Evolutionary conservation across 1,139 yeast genomes (phyloP), one percentile per base, ranked within the genome.

Genomic region (Lodderomyces oxycetoniae): DNA sequence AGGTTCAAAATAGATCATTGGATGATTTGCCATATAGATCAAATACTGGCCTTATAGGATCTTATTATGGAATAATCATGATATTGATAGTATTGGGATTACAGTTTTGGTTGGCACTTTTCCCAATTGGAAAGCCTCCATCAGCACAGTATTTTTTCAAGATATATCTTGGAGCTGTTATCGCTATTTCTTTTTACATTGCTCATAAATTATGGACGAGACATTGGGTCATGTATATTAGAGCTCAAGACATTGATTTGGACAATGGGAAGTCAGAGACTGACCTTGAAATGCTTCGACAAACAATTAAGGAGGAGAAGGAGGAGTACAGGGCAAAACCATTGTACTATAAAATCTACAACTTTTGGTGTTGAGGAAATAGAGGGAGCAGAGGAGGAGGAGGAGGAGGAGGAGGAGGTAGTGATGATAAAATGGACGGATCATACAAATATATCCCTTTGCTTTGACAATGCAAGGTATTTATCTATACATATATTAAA

Each of bases 71-170:
- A 6, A 51, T 60, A 28, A 37, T 60, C 25, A 49, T 57, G 52
- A 55, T 55, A 26, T 37, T 64, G 17, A 54, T 52, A 13, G 63
- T 66, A 13, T 50, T 67, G 39, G 52, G 57, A 8, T 56, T 66
- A 36, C 71, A 66, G 46, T 66, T 67, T 44, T 67, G 73, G 73
- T 52, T 57, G 15, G 56, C 71, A 3, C 52, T 66, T 34, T 66
- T 44, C 46, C 72, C 72, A 8, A 42, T 64, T 26, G 61, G 61
- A 6, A 21, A 39, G 11, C 37, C 43, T 24, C 71, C 72, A 17
- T 34, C 51, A 27, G 63, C 63, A 0, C 32, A 24, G 10, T 47
- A 36, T 4, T 63, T 62, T 42, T 63, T 63, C 47, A 43, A 63
- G 39, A 58, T 59, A 32, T 62, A 62, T 46, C 49, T 61, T 41